Conservation (phyloP, 805 yeast species). For the Metschnikowia rubicola region DNA sequence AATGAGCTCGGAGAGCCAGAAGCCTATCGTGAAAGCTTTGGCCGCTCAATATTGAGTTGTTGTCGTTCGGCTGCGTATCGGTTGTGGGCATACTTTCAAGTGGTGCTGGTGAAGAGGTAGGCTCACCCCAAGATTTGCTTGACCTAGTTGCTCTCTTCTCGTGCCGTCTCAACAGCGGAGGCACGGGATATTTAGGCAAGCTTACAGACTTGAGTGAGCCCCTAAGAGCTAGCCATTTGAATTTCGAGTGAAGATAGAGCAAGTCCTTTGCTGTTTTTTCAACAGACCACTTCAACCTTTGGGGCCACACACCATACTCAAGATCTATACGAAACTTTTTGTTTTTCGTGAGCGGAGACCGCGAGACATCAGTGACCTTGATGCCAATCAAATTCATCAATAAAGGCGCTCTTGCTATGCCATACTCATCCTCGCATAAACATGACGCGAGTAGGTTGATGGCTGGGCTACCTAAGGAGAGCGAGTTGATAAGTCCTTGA, state of each 20-base stretch:
- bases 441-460: slow-evolving; percentile 71
- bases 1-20: slow-evolving; percentile 28
- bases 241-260: slow-evolving; percentile 61
- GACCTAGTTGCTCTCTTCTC: slow-evolving; percentile 3
- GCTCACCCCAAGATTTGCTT: background rate
- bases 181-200: slow-evolving; percentile 46
- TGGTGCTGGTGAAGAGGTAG: background rate
- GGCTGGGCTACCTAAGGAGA: slow-evolving; percentile 68
- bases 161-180: slow-evolving; percentile 27
- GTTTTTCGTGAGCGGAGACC: slow-evolving; percentile 36
- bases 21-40: slow-evolving; percentile 26
- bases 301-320: slow-evolving; percentile 86
- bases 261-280: slow-evolving; percentile 71
- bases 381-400: slow-evolving; percentile 70
- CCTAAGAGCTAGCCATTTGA: slow-evolving; percentile 43
- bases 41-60: slow-evolving; percentile 18
- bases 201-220: slow-evolving; percentile 29
- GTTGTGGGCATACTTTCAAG: background rate
- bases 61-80: slow-evolving; percentile 15
- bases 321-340: slow-evolving; percentile 62
- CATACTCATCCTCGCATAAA: slow-evolving; percentile 72
- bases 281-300: slow-evolving; percentile 76
- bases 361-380: slow-evolving; percentile 51
- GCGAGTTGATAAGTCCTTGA: slow-evolving; percentile 34
- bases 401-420: slow-evolving; percentile 77